phyloP scores from a whole-genome alignment of 1,284 basidiomycete genomes.

The Quambalaria eucalypti region DNA sequence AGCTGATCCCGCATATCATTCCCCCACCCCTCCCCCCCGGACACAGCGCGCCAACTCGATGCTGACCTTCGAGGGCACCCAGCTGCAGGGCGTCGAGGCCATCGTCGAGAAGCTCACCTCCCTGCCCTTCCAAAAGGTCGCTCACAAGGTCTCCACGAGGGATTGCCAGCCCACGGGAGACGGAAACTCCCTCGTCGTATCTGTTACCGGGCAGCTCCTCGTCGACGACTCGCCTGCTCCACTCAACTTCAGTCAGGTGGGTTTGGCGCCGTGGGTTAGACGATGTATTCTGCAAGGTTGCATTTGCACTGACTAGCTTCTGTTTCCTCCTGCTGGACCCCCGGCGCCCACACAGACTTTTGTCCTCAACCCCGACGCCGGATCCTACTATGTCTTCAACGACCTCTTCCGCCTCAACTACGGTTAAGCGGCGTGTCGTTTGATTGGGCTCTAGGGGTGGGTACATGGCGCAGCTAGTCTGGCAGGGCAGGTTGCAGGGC shows the following conservation, averaged over 20 bases:
- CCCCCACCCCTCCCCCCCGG: not conserved
- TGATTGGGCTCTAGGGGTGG: too few relatives aligned
- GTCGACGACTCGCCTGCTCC: conserved; percentile 26
- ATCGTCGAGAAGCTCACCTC: conserved; percentile 71
- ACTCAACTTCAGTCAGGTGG: conserved; percentile 25
- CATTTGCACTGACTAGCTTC: not conserved
- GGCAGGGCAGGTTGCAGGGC: too few relatives aligned
- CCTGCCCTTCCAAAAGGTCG: conserved; percentile 72
- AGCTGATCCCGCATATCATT: too few relatives aligned
- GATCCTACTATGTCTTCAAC: conserved; percentile 71
- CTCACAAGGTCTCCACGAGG: conserved; percentile 71
- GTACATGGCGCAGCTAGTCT: too few relatives aligned
- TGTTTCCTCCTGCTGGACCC: not conserved
- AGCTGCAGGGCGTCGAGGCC: conserved; percentile 55
- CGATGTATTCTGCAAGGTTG: not conserved
- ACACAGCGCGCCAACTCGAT: conserved; percentile 70
- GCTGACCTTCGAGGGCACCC: conserved; percentile 73
- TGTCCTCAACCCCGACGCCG: conserved; percentile 62
- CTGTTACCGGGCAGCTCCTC: conserved; percentile 71
- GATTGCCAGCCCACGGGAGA: conserved; percentile 79
- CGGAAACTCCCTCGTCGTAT: conserved; percentile 66
- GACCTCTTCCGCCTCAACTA: conserved; percentile 44
- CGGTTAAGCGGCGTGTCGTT: too few relatives aligned
- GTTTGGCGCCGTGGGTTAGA: not conserved
- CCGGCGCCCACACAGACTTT: not conserved